phyloP scores from a whole-genome alignment of 2,329 filamentous ascomycete species.

The Pseudogymnoascus sp. region DNA sequence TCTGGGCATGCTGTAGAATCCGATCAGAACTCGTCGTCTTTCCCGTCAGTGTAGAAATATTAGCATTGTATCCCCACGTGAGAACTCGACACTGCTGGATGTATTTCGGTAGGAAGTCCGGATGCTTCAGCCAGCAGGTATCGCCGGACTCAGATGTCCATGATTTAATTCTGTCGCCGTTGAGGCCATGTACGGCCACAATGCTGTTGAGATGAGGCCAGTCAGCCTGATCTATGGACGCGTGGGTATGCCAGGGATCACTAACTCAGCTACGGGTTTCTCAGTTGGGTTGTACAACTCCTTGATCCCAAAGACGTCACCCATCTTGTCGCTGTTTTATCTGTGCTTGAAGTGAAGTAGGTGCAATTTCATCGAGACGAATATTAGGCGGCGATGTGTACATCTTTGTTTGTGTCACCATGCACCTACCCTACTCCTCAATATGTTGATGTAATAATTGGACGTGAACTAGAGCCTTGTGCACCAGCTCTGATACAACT shows the following conservation, averaged over 20 bases:
- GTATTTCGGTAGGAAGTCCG: slow-evolving; percentile 29
- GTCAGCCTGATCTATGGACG: neutral
- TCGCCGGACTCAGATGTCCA: slow-evolving; percentile 30
- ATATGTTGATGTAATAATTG: no score
- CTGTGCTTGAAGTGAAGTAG: neutral
- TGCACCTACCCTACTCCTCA: no score
- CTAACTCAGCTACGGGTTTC: neutral
- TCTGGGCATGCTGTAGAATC: slow-evolving; percentile 25
- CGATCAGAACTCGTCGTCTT: slow-evolving; percentile 13
- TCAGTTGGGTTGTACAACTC: neutral
- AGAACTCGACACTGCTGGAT: slow-evolving; percentile 26
- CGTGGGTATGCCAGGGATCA: neutral
- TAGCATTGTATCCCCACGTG: slow-evolving; percentile 29
- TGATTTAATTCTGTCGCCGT: slow-evolving; percentile 32
- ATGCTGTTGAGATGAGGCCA: slow-evolving; percentile 18
- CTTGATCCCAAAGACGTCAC: neutral
- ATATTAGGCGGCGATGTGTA: no score
- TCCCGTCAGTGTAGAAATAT: slow-evolving; percentile 14
- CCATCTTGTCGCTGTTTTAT: neutral
- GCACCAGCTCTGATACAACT: no score
- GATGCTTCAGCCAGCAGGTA: slow-evolving; percentile 30
- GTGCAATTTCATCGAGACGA: neutral
- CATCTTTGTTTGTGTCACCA: no score
- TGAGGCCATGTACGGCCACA: slow-evolving; percentile 37
- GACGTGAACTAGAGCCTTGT: no score